Base-by-base conservation (phyloP, 805 yeast species). In the Candida orba region DNA sequence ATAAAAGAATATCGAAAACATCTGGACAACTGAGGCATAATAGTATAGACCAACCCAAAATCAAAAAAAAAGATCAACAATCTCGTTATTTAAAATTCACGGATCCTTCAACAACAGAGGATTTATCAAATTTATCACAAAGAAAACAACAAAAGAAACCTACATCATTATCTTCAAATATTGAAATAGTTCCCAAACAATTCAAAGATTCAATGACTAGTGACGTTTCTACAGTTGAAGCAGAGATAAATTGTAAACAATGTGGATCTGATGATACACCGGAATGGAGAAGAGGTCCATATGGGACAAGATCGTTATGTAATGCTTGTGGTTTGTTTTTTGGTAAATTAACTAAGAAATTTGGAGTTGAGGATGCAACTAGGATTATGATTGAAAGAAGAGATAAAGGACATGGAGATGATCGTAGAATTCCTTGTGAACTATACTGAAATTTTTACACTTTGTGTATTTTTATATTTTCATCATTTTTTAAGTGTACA, bases 281-380 rank as follows among this genome's bases (percentile, higher is more conserved):
- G 0, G 96, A 90, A 62, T 89, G 97, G 97, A 72, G 97, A 57
- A 71, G 83, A 48, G 97, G 96, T 0, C 96, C 96, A 1, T 74
- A 76, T 45, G 95, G 95, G 0, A 77, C 81, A 5, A 73, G 87
- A 53, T 84, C 91, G 0, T 68, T 89, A 46, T 89, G 97, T 64
- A 89, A 89, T 62, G 96, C 97, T 0, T 90, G 97, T 65, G 97
- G 97, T 0, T 66, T 90, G 39, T 84, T 79, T 54, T 81, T 74
- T 56, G 71, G 83, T 14, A 84, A 84, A 55, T 57, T 84, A 43
- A 65, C 71, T 5, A 79, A 71, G 51, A 73, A 67, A 47, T 60
- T 66, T 47, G 80, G 79, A 2, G 41, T 51, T 4, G 62, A 61
- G 6, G 66, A 56, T 27, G 60, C 61, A 3, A 45, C 50, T 5